Base-by-base conservation (phyloP, 495 filamentous ascomycete genomes). In the Daldinia grandis region DNA sequence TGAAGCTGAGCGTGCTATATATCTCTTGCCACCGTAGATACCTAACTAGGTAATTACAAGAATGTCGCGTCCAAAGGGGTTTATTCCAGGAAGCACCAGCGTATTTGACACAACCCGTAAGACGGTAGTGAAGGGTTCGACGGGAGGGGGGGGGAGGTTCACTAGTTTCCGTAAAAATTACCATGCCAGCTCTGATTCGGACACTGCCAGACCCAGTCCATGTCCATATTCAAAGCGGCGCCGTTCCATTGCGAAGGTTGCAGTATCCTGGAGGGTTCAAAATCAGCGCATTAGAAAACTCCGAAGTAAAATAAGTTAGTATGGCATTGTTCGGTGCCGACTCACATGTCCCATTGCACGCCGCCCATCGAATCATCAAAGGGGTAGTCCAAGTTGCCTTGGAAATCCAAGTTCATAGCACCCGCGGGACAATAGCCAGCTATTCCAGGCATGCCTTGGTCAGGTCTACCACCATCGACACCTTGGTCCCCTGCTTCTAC, bases 341-440 rank as follows among this genome's bases (percentile, higher is more conserved):
- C 70, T 68, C 24, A 73, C 70, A 73, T 73, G 50, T 73, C 70
- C 70, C 70, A 73, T 51, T 68, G 70, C 49, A 73, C 61, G 28
- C 65, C 42, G 25, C 61, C 42, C 64, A 68, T 65, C 9, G 40
- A 35, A 25, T 62, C 57, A 30, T 25, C 51, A 27, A 37, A 30
- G 3, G 49, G 19, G 31, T 57, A 56, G 17, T 10, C n/a, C 1
- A 64, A 25, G 10, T 47, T 60, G 1, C 25, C 64, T 35, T 27
- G 31, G 14, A 73, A 62, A 19, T 64, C 61, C 5, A 68, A 25
- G 35, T 62, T 66, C 50, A 58, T 50, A 31, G 31, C 21, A 12
- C 25, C 12, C 21, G 50, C 1, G 19, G 42, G 31, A 12, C 58
- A 64, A 30, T 73, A 68, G 9, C 50, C 30, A n/a, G 64, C 21